Conservation (phyloP, 805 yeast genomes). For the Cyberlindnera maritima region DNA sequence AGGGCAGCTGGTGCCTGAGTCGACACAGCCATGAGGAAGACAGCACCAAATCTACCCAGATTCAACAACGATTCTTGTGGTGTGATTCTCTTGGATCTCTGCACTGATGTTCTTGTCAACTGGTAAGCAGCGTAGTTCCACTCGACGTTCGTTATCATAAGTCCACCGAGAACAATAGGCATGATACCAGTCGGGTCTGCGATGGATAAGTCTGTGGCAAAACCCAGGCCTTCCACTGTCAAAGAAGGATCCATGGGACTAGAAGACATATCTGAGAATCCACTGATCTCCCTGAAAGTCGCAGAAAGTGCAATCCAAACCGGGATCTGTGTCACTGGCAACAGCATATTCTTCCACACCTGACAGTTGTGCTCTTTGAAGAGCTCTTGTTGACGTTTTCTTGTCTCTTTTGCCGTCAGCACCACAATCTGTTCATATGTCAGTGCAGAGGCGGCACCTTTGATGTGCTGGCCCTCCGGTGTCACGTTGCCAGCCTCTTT, state of each 20-base stretch:
- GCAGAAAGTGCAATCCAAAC: slow-evolving; percentile 79
- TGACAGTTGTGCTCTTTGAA: slow-evolving; percentile 68
- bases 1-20: slow-evolving; percentile 85
- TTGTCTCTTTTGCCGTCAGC: slow-evolving; percentile 71
- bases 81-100: slow-evolving; percentile 49
- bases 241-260: slow-evolving; percentile 48
- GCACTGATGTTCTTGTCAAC: slow-evolving; percentile 35
- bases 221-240: slow-evolving; percentile 51
- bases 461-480: slow-evolving; percentile 14
- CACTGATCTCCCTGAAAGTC: slow-evolving; percentile 73
- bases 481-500: slow-evolving; percentile 29
- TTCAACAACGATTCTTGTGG: slow-evolving; percentile 64
- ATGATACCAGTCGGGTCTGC: slow-evolving; percentile 61
- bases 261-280: slow-evolving; percentile 37
- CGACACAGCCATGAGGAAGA: slow-evolving; percentile 78
- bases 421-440: slow-evolving; percentile 77
- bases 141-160: slow-evolving; percentile 76
- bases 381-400: slow-evolving; percentile 69
- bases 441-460: slow-evolving; percentile 36
- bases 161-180: slow-evolving; percentile 69
- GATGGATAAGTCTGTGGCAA: slow-evolving; percentile 60
- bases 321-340: slow-evolving; percentile 84
- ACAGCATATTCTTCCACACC: slow-evolving; percentile 71
- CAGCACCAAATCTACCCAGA: slow-evolving; percentile 68
- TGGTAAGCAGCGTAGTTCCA: slow-evolving; percentile 71